phyloP scores from a whole-genome alignment of 202 grass and related monocot species.

The Zizania palustris region DNA sequence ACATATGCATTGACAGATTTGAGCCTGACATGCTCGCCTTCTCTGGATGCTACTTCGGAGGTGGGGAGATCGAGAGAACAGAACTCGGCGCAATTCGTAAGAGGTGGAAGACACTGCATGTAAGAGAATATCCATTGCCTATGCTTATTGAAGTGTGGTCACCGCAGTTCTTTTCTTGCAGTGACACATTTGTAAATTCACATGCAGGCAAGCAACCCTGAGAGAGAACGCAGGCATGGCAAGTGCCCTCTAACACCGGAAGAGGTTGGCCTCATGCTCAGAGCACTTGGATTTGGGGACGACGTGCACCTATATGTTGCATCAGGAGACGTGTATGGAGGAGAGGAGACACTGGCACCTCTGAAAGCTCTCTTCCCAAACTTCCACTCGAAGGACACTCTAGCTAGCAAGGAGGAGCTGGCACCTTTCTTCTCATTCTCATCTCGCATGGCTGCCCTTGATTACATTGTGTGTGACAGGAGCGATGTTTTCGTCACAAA shows the following conservation, averaged over 20 bases:
- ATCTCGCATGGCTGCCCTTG: conserved; percentile 94
- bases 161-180: conserved; percentile 32
- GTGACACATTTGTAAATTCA: conserved; percentile 28
- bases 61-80: conserved; percentile 86
- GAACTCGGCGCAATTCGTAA: conserved; percentile 83
- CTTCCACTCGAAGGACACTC: conserved; percentile 84
- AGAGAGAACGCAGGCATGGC: conserved; percentile 74
- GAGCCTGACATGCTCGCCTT: conserved; percentile 99
- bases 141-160: neutral
- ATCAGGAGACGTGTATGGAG: conserved; percentile 86
- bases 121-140: conserved; percentile 54
- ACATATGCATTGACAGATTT: conserved; percentile 67
- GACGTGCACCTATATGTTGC: conserved; percentile 92
- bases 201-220: conserved; percentile 74
- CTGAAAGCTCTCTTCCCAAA: conserved; percentile 90
- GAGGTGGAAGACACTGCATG: conserved; percentile 85
- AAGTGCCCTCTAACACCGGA: conserved; percentile 92
- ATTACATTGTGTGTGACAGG: conserved; percentile 85
- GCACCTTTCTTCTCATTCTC: conserved; percentile 69
- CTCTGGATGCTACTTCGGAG: conserved; percentile 94
- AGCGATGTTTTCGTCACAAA: conserved; percentile 88
- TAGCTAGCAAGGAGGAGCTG: conserved; percentile 76
- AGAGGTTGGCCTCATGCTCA: conserved; percentile 89
- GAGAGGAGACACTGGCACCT: conserved; percentile 79
- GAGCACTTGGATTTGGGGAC: conserved; percentile 78